Percentiles rank a stretch among this genome's conserved stretches.
Conservation (phyloP, 768 basidiomycete species). For the Russula lepida region DNA sequence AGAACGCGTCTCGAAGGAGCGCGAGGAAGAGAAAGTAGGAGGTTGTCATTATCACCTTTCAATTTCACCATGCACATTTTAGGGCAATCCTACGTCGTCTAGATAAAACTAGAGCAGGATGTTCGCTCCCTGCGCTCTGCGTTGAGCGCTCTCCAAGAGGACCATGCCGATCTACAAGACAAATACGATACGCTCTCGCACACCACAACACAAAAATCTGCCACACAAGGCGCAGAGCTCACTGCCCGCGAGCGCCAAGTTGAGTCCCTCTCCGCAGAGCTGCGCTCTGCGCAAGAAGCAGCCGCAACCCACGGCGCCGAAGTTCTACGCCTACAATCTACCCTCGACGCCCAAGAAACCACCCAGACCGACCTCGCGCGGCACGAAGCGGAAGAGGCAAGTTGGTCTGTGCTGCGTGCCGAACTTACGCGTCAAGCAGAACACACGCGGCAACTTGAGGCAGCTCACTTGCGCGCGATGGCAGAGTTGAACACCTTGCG, state of each 20-base stretch:
- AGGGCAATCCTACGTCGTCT: background rate
- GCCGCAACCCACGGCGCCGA: slow-evolving; percentile 36
- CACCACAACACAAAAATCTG: slow-evolving; percentile 40
- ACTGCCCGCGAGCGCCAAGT: slow-evolving; percentile 40
- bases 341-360: slow-evolving; percentile 38
- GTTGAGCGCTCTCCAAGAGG: slow-evolving; percentile 44
- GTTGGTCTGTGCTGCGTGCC: slow-evolving; percentile 55
- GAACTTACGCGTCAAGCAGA: slow-evolving; percentile 60
- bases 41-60: no score
- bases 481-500: slow-evolving; percentile 46
- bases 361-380: slow-evolving; percentile 28
- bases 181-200: slow-evolving; percentile 41
- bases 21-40: slow-evolving; percentile 54
- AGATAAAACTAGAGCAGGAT: slow-evolving; percentile 46
- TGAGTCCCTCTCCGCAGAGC: slow-evolving; percentile 40
- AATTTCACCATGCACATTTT: background rate
- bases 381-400: slow-evolving; percentile 39
- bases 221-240: slow-evolving; percentile 45
- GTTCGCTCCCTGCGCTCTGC: slow-evolving; percentile 43
- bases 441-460: slow-evolving; percentile 53
- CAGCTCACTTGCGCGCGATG: slow-evolving; percentile 45
- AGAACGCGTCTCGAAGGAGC: slow-evolving; percentile 43
- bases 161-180: slow-evolving; percentile 56
- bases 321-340: slow-evolving; percentile 38
- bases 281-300: slow-evolving; percentile 33